Percentiles rank a stretch among this genome's conserved stretches.
phyloP scores from a whole-genome alignment of 768 basidiomycete species.

The Cyathus striatus region DNA sequence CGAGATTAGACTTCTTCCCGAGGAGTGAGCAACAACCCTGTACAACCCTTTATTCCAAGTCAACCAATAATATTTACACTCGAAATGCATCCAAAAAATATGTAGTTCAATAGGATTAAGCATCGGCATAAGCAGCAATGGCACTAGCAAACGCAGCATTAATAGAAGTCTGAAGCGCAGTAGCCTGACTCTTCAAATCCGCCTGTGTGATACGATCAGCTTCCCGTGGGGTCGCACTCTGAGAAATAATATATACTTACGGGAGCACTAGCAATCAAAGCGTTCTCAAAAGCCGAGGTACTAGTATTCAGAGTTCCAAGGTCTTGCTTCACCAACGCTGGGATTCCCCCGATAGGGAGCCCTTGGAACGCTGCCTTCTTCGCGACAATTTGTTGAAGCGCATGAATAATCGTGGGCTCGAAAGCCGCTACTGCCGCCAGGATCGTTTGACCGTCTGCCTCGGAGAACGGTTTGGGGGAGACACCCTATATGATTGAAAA shows the following conservation, averaged over 20 bases:
- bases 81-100: too few relatives aligned
- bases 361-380: conserved; percentile 19
- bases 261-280: conserved; percentile 17
- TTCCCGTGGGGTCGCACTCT: too few relatives aligned
- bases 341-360: conserved; percentile 13
- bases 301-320: conserved; percentile 16
- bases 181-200: conserved; percentile 13
- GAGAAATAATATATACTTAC: conserved; percentile 10
- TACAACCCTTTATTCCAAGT: too few relatives aligned
- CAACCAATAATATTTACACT: too few relatives aligned
- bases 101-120: too few relatives aligned
- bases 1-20: too few relatives aligned
- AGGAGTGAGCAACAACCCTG: too few relatives aligned
- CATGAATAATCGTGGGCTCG: conserved; percentile 9
- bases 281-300: conserved; percentile 18
- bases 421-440: conserved; percentile 11
- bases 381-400: conserved; percentile 13
- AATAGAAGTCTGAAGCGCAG: conserved; percentile 11
- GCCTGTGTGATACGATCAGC: conserved; percentile 7
- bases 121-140: conserved; percentile 18
- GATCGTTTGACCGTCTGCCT: conserved; percentile 16
- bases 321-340: conserved; percentile 19
- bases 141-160: conserved; percentile 18
- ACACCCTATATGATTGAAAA: not conserved
- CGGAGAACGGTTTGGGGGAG: conserved; percentile 13